phyloP scores from a whole-genome alignment of 768 basidiomycete species.

The Pleurotus giganteus region DNA sequence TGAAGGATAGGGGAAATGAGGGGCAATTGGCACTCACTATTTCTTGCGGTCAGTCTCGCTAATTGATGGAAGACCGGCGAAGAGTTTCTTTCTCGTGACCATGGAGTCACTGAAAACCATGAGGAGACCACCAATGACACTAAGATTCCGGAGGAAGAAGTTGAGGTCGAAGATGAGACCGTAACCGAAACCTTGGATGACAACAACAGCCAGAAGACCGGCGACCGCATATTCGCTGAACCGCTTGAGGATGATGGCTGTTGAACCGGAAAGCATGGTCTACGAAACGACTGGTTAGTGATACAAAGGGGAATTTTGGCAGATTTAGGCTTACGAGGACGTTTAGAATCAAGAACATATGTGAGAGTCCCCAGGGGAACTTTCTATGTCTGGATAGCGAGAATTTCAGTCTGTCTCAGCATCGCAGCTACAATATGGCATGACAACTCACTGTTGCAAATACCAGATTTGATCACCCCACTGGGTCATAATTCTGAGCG shows the following conservation, averaged over 20 bases:
- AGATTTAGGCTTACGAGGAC: constrained; percentile 68
- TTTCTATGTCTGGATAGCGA: constrained; percentile 70
- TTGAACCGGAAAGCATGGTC: constrained; percentile 88
- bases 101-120: constrained; percentile 99
- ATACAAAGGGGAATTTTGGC: constrained; percentile 3
- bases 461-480: constrained; percentile 99
- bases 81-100: constrained; percentile 80
- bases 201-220: constrained; percentile 86
- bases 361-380: constrained; percentile 95
- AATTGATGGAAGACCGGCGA: constrained; percentile 87
- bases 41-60: constrained; percentile 97
- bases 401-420: constrained; percentile 14
- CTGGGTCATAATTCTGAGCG: constrained; percentile 88
- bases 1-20: not conserved
- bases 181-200: constrained; percentile 97
- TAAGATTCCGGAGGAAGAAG: constrained; percentile 99
- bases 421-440: not conserved
- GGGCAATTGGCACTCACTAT: constrained; percentile 63
- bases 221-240: constrained; percentile 88
- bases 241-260: constrained; percentile 82
- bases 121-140: constrained; percentile 95
- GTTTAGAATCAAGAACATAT: constrained; percentile 88
- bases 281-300: constrained; percentile 29
- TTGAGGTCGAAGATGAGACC: constrained; percentile 99
- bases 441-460: constrained; percentile 76